phyloP scores from a whole-genome alignment of 2,329 filamentous ascomycete genomes.

The Pseudopithomyces chartarum region DNA sequence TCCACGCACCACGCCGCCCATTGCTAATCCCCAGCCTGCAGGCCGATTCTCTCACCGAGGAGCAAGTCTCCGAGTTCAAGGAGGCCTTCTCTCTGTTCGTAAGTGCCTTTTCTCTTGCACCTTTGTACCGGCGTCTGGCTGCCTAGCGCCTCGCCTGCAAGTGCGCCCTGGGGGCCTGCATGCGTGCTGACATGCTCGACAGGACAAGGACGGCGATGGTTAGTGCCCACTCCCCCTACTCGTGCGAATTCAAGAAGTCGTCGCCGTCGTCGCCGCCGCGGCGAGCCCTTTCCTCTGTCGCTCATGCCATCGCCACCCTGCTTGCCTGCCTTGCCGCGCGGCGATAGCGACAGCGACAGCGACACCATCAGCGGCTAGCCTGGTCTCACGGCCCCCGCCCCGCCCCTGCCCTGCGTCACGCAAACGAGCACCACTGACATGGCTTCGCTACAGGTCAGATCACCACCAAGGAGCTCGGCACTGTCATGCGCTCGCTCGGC shows the following conservation, averaged over 20 bases:
- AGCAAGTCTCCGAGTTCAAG: slow-evolving; percentile 99
- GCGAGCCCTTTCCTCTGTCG: background rate
- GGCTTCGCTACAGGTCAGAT: slow-evolving; percentile 58
- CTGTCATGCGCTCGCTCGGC: slow-evolving; percentile 67
- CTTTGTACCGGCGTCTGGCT: slow-evolving; percentile 25
- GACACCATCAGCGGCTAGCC: slow-evolving; percentile 6
- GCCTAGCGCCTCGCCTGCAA: slow-evolving; percentile 27
- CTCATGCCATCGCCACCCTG: background rate
- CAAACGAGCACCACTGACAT: slow-evolving; percentile 26
- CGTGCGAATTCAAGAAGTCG: background rate
- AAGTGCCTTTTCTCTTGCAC: slow-evolving; percentile 56
- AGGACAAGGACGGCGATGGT: slow-evolving; percentile 66
- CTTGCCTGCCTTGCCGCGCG: background rate
- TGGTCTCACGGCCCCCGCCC: slow-evolving; percentile 8
- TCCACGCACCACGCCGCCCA: slow-evolving; percentile 9
- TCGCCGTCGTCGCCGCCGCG: background rate
- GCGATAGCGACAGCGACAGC: background rate
- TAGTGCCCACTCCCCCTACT: slow-evolving; percentile 26
- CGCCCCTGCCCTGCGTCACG: slow-evolving; percentile 11
- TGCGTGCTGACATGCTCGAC: slow-evolving; percentile 32
- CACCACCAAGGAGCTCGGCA: slow-evolving; percentile 66
- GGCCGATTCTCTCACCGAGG: slow-evolving; percentile 98
- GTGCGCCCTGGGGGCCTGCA: slow-evolving; percentile 9
- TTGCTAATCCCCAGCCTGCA: slow-evolving; percentile 51
- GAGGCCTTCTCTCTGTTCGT: slow-evolving; percentile 99